A percentile compares a stretch with the other conserved stretches of the same genome.
These are phyloP conservation scores for Gaeumannomyces sp. DNA, from an alignment of 2,329 filamentous ascomycete species.

Conservation along the genomic window DNA sequence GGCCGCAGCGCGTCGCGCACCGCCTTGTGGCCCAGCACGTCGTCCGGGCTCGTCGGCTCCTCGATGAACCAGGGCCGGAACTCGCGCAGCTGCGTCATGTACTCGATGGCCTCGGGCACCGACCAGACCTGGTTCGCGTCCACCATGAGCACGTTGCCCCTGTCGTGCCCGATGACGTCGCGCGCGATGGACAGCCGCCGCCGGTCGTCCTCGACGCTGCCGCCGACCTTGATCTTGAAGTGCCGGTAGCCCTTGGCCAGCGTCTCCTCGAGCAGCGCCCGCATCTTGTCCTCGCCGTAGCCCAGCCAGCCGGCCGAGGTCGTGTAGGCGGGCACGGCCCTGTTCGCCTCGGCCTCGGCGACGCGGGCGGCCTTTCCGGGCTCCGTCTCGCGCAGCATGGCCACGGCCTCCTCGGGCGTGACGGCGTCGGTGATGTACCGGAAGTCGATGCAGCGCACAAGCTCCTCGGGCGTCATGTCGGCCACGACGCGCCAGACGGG, in stretches of 20 bases:
- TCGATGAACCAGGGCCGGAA: slow-evolving; percentile 94
- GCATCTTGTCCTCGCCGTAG: slow-evolving; percentile 84
- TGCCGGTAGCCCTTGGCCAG: slow-evolving; percentile 71
- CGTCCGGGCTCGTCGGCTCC: slow-evolving; percentile 85
- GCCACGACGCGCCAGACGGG: slow-evolving; percentile 87
- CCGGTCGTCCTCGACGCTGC: slow-evolving; percentile 64
- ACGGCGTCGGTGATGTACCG: slow-evolving; percentile 92
- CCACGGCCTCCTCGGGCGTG: slow-evolving; percentile 75
- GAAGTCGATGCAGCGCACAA: slow-evolving; percentile 87
- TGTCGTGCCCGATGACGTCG: slow-evolving; percentile 66
- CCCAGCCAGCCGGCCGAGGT: slow-evolving; percentile 90
- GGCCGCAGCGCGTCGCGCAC: slow-evolving; percentile 74
- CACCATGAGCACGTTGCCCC: slow-evolving; percentile 82
- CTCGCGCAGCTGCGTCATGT: slow-evolving; percentile 75
- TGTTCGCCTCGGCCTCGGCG: slow-evolving; percentile 63
- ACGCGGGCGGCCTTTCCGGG: slow-evolving; percentile 64
- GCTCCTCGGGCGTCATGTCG: slow-evolving; percentile 83
- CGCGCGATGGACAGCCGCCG: slow-evolving; percentile 66
- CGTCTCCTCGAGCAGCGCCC: slow-evolving; percentile 64
- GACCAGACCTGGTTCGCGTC: slow-evolving; percentile 93
- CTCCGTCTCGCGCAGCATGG: slow-evolving; percentile 61
- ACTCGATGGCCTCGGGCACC: slow-evolving; percentile 79
- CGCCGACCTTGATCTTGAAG: slow-evolving; percentile 89
- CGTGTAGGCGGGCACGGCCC: slow-evolving; percentile 84
- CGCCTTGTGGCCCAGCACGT: slow-evolving; percentile 81